Conservation (phyloP, 1,284 basidiomycete genomes). For the Termitomyces sp. region DNA sequence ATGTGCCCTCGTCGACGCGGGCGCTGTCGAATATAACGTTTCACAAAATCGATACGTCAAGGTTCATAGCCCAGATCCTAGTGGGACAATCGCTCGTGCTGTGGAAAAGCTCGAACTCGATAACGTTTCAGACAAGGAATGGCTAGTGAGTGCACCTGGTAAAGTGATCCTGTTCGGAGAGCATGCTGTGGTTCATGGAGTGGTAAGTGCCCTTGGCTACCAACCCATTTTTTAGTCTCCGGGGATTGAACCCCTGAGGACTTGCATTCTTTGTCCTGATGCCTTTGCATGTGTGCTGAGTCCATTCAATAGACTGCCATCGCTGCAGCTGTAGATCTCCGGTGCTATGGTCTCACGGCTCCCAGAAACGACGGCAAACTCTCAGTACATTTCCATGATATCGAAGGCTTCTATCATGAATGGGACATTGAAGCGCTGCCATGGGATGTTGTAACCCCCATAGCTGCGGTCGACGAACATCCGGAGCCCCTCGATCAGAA, state of each 20-base stretch:
- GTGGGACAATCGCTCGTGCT: conserved; percentile 50
- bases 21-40: conserved; percentile 68
- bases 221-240: not conserved
- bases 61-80: conserved; percentile 33
- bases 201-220: conserved; percentile 51
- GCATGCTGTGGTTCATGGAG: conserved; percentile 98
- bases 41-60: conserved; percentile 49
- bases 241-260: conserved; percentile 7
- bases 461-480: conserved; percentile 49
- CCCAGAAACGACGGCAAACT: conserved; percentile 74
- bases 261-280: conserved; percentile 5
- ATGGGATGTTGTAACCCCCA: conserved; percentile 70
- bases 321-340: conserved; percentile 91
- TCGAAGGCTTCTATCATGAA: conserved; percentile 70
- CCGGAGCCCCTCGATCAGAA: conserved; percentile 65
- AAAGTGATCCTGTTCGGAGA: conserved; percentile 99
- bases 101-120: conserved; percentile 60
- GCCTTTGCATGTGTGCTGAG: conserved; percentile 7
- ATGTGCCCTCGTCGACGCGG: conserved; percentile 86
- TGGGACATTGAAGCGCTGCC: conserved; percentile 85
- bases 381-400: conserved; percentile 77
- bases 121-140: conserved; percentile 44
- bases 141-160: conserved; percentile 92
- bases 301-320: conserved; percentile 71
- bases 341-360: conserved; percentile 86